Conservation (phyloP, 768 basidiomycete species). For the Tylopilus sp. region DNA sequence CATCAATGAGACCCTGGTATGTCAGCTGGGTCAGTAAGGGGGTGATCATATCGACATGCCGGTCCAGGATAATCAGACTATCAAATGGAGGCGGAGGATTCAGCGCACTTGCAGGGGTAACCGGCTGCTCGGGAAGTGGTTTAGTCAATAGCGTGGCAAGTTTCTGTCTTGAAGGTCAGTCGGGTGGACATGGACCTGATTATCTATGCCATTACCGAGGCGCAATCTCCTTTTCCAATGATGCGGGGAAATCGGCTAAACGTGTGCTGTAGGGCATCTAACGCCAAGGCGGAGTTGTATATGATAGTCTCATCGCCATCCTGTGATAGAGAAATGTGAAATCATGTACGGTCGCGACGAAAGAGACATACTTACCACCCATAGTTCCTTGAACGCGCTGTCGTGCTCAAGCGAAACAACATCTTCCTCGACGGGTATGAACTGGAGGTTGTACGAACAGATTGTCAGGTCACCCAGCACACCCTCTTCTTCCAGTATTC, state of each 20-base stretch:
- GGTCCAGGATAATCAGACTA: conserved; percentile 83
- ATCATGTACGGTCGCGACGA: neutral
- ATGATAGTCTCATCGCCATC: conserved; percentile 91
- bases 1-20: conserved; percentile 94
- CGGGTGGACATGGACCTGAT: neutral
- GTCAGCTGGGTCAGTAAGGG: conserved; percentile 94
- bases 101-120: conserved; percentile 39
- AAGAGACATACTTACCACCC: conserved; percentile 61
- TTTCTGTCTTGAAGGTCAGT: conserved; percentile 46
- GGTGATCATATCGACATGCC: conserved; percentile 92
- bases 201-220: conserved; percentile 49
- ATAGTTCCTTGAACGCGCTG: conserved; percentile 81
- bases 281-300: conserved; percentile 84
- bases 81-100: conserved; percentile 67
- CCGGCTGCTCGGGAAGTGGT: conserved; percentile 43
- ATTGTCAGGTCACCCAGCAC: conserved; percentile 93
- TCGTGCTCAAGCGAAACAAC: conserved; percentile 89
- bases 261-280: conserved; percentile 76
- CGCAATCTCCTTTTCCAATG: conserved; percentile 88
- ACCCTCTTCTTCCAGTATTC: conserved; percentile 93
- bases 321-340: conserved; percentile 37
- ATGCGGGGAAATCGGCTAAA: conserved; percentile 92
- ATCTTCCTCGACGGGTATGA: conserved; percentile 92
- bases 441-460: conserved; percentile 85
- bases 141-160: conserved; percentile 70